Percentiles rank a stretch among this genome's conserved stretches.
Conservation (phyloP, 2,329 filamentous ascomycete genomes). For the Ophiostoma ulmi region DNA sequence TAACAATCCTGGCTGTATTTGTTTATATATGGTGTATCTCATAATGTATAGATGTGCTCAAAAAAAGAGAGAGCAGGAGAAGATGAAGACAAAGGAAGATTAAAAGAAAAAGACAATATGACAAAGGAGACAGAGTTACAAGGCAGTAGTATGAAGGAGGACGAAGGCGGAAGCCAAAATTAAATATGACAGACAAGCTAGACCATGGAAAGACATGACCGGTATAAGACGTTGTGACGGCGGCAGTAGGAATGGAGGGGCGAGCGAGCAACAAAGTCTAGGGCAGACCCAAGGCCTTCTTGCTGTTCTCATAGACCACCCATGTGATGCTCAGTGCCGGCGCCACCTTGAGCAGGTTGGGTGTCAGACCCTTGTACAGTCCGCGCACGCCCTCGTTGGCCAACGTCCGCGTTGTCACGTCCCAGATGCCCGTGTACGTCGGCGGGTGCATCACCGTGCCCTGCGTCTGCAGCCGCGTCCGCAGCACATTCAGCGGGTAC, state of each 20-base stretch:
- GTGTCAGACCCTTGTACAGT: constrained; percentile 90
- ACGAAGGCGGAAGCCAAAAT: neutral
- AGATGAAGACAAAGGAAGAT: neutral
- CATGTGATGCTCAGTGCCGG: constrained; percentile 94
- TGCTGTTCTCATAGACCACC: constrained; percentile 87
- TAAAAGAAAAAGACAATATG: neutral
- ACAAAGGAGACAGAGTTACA: neutral
- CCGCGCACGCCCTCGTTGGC: constrained; percentile 77
- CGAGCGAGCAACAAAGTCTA: constrained; percentile 26
- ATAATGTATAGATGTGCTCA: constrained; percentile 3
- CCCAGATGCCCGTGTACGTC: constrained; percentile 85
- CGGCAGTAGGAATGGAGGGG: neutral
- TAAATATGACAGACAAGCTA: neutral
- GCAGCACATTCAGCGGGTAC: constrained; percentile 88
- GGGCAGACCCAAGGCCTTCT: constrained; percentile 59
- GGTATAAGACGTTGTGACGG: neutral
- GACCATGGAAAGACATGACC: neutral
- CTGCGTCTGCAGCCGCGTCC: constrained; percentile 88
- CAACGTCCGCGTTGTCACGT: constrained; percentile 80
- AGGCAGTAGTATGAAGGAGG: too few species aligned
- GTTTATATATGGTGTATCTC: constrained; percentile 10
- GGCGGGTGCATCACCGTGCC: constrained; percentile 86
- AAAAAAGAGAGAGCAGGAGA: neutral
- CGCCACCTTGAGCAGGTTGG: constrained; percentile 92
- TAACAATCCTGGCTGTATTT: neutral